Percentiles rank a stretch among this genome's conserved stretches.
Conservation (phyloP, 306 rosid species). For the Vicia faba region DNA sequence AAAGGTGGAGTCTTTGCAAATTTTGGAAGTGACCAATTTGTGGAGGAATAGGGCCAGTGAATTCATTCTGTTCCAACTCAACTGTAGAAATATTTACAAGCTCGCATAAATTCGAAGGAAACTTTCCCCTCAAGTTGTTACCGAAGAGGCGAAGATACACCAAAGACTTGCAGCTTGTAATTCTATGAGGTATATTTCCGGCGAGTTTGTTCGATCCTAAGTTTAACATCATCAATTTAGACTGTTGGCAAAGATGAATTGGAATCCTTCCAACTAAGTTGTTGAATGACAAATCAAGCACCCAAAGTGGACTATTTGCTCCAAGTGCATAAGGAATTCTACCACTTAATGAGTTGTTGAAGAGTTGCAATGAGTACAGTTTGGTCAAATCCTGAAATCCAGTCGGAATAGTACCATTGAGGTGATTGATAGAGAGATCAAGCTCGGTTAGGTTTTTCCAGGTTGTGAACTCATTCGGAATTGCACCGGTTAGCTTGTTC, state of each 20-base stretch:
- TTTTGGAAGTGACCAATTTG: conserved; percentile 55
- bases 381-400: conserved; percentile 59
- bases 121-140: conserved; percentile 60
- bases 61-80: conserved; percentile 61
- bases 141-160: conserved; percentile 59
- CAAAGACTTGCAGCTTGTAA: conserved; percentile 56
- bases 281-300: conserved; percentile 71
- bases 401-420: conserved; percentile 61
- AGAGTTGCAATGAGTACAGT: conserved; percentile 62
- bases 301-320: conserved; percentile 67
- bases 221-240: conserved; percentile 59
- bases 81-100: conserved; percentile 57
- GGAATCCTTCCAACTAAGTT: conserved; percentile 65
- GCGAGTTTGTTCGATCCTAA: conserved; percentile 59
- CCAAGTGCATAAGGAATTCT: conserved; percentile 67
- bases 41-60: conserved; percentile 65
- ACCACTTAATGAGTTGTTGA: conserved; percentile 64
- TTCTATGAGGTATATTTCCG: conserved; percentile 57
- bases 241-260: conserved; percentile 56
- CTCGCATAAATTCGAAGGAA: conserved; percentile 67
- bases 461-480: conserved; percentile 61
- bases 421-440: conserved; percentile 73
- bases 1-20: conserved; percentile 72
- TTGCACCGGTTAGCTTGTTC: conserved; percentile 68
- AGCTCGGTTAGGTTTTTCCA: conserved; percentile 62